A percentile compares a stretch with the other conserved stretches of the same genome.
Conservation (phyloP, 768 basidiomycete genomes). For the Hygrocybe punicea region DNA sequence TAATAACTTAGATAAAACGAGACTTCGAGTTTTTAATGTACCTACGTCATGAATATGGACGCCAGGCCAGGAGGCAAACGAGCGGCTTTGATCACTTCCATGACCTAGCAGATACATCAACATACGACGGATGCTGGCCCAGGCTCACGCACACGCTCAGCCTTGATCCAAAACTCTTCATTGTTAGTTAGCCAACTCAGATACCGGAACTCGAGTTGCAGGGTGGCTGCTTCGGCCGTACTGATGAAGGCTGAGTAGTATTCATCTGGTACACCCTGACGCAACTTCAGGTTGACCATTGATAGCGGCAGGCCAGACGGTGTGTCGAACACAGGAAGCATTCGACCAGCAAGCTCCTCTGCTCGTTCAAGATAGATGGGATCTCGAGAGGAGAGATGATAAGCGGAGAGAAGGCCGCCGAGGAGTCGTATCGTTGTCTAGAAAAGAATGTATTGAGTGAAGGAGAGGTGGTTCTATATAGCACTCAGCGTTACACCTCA, state of each 20-base stretch:
- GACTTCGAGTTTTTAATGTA: background rate
- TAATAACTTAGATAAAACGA: background rate
- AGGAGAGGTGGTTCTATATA: background rate
- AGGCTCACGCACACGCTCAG: constrained; percentile 56
- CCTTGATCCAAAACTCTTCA: constrained; percentile 76
- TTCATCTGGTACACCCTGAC: constrained; percentile 55
- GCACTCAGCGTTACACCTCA: constrained; percentile 54
- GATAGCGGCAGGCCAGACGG: constrained; percentile 79
- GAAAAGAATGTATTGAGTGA: background rate
- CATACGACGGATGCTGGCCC: background rate
- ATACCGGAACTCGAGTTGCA: constrained; percentile 90
- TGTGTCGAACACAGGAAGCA: constrained; percentile 80
- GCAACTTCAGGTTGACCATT: constrained; percentile 65
- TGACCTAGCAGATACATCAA: constrained; percentile 38
- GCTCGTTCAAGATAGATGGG: constrained; percentile 72
- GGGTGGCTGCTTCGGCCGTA: constrained; percentile 82
- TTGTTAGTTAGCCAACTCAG: constrained; percentile 77
- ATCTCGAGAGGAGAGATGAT: constrained; percentile 71
- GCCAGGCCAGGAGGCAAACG: constrained; percentile 69
- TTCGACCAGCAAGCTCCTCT: constrained; percentile 78
- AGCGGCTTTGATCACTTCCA: constrained; percentile 64
- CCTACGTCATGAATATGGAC: constrained; percentile 79
- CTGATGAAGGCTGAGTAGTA: constrained; percentile 64
- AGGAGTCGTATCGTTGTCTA: constrained; percentile 91
- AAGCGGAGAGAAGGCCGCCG: constrained; percentile 84